Base-by-base conservation (phyloP, 106 monocot genomes). In the Dioscorea dumetorum region DNA sequence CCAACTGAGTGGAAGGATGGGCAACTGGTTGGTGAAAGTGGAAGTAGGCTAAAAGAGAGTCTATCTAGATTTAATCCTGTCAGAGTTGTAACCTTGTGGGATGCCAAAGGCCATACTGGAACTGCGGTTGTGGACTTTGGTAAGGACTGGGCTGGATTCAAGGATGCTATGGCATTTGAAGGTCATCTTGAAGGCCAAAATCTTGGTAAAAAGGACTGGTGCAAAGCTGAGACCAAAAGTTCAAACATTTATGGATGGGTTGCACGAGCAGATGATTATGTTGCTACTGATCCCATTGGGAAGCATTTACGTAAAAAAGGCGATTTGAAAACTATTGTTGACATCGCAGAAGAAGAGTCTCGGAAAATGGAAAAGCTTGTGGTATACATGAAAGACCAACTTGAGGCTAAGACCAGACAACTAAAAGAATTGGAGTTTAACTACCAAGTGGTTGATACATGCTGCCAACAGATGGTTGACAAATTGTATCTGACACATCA, bases 141-240 rank as follows among this genome's bases (percentile, higher is more conserved):
- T 51, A 82, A 73, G 58, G 78, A 86, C 17, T 99, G 91, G 91
- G 63, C 48, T 72, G 92, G 89, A 21, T 92, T 99, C 53, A 89
- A 81, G 51, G 82, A 86, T 81, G 92, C 97, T 4, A 81, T 92
- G 80, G 78, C 77, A 17, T 99, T 99, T 70, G 90, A 89, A 66
- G 85, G 87, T 7, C 66, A 85, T 60, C 92, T 99, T 73, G 78
- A 77, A 48, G 73, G 63, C 12, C 64, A 71, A 22, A 73, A 60
- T 12, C 57, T 33, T 51, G 82, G 97, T 16, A 94, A 87, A 41
- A 82, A 54, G 63, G 86, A 89, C 48, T 94, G 83, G 83, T 12
- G 24, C 8, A 71, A 63, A 18, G 22, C 12, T 9, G 68, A 22
- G 22, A 16, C 33, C 22, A 68, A 13, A 53, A 73, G 71, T 7